Base-by-base conservation (phyloP, 2,329 filamentous ascomycete species). In the Byssochlamys sp. region DNA sequence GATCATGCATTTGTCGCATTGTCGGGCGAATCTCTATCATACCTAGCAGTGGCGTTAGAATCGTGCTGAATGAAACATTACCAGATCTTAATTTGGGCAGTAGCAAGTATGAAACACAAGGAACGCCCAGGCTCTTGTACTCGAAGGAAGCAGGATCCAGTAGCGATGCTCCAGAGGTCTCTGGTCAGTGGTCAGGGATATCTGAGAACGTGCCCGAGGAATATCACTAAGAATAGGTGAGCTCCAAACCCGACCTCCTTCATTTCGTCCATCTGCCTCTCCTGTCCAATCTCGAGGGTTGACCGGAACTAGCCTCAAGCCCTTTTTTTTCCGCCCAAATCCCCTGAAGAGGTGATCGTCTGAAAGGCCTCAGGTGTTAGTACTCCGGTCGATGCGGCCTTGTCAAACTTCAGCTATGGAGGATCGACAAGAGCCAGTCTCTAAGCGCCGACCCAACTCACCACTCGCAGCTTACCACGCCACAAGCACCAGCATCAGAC, bases 401-500 rank as follows among this genome's bases (percentile, higher is more conserved):
- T 51, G 25, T 26, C 25, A 51, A 28, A 51, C 24, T 19, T 33
- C 45, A 52, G 45, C 31, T 48, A 49, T n/a, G 31, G 6, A 26
- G 26, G 33, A 28, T 53, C 28, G 50, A 53, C 24, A 49, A 51
- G 26, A 39, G 29, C 56, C 56, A 58, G 54, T 61, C 59, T 55
- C 63, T 66, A 67, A 60, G 65, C 65, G 65, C 65, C 62, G 57
- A 59, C 24, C 50, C 25, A 53, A 56, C 59, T 52, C 56, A 24
- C 50, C 48, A 61, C 59, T 39, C 11, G 49, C 25, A 26, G 49
- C 49, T 28, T 25, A 28, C 49, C 24, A 51, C 25, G 27, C 49
- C 24, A 51, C 24, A 28, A 49, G 26, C 49, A 28, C 49, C 49
- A 51, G 14, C 39, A 19, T 45, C 2, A 24, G 12, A 45, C 39